These are phyloP conservation scores for Coccomyxa subellipsoidea DNA, from an alignment of 163 green algal genomes.

Conservation along the genomic window DNA sequence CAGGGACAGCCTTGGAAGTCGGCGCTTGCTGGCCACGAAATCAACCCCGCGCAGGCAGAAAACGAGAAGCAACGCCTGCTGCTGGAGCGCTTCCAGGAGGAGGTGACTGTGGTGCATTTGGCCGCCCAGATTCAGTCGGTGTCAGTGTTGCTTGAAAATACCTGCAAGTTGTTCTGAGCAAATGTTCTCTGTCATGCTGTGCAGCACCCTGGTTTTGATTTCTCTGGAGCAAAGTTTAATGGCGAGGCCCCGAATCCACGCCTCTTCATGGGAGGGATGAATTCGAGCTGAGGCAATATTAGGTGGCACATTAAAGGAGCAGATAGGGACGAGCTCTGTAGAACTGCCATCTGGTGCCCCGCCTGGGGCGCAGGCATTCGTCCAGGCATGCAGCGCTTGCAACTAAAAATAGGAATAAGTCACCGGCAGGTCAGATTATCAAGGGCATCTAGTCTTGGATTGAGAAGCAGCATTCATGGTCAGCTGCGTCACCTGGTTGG, in stretches of 20 bases:
- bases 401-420: not conserved
- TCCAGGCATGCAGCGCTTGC: not conserved
- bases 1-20: constrained; percentile 70
- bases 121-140: not conserved
- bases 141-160: not conserved
- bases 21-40: constrained; percentile 70
- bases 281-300: not conserved
- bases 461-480: not conserved
- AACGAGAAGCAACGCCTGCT: constrained; percentile 79
- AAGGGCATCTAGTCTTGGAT: not conserved
- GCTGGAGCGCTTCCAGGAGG: constrained; percentile 89
- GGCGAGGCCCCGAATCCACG: constrained; percentile 74
- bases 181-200: not conserved
- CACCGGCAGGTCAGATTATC: not conserved
- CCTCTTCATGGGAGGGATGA: constrained; percentile 73
- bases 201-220: constrained; percentile 95
- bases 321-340: not conserved
- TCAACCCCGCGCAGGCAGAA: constrained; percentile 54
- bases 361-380: not conserved
- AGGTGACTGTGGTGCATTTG: constrained; percentile 49
- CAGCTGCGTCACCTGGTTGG: not conserved
- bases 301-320: not conserved
- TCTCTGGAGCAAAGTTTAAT: constrained; percentile 80
- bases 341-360: not conserved
- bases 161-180: too few species aligned